Base-by-base conservation (phyloP, 352 stramenopile species). In the Aphanomyces stellatus region DNA sequence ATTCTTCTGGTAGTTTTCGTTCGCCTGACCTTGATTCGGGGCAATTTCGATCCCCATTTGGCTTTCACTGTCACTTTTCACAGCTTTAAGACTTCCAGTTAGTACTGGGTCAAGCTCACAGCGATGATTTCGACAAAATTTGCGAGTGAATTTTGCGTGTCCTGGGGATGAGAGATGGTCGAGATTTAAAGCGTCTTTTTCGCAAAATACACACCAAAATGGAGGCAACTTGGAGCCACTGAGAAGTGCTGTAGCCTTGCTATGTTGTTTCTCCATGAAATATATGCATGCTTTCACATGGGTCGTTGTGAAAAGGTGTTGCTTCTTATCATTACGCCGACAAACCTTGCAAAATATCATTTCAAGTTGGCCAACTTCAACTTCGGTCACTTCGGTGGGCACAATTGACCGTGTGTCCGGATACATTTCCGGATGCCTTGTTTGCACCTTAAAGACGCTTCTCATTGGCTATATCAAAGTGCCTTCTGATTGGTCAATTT, bases 191-290 rank as follows among this genome's bases (percentile, higher is more conserved):
- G 17, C 10, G 27, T 59, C 51, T 8, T 24, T 30, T 24, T 59
- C 51, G n/a, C 51, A 59, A 25, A 59, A 59, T n/a, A 59, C 51
- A 24, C 51, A 59, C 51, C 51, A 59, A 30, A 37, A 59, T 17
- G 51, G 51, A 15, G 51, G 51, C 17, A 10, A 13, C 51, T 40
- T 59, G 22, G 51, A 19, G 19, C 51, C 22, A 15, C 22, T n/a
- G 24, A 34, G 51, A 17, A 59, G 51, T 19, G 30, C 27, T 25
- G 0, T 59, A 30, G 51, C 15, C 51, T 59, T 59, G 19, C 7
- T 13, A n/a, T 35, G 10, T 30, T 59, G 51, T 24, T 31, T 59
- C 17, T 24, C 51, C 17, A 59, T 13, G 22, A 59, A 59, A n/a
- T 3, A 15, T 30, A 24, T 30, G 28, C 22, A 24, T n/a, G 30